These are phyloP conservation scores for Backusella liffmaniae DNA, from an alignment of 192 early-diverging fungal genomes.

Conservation along the genomic window DNA sequence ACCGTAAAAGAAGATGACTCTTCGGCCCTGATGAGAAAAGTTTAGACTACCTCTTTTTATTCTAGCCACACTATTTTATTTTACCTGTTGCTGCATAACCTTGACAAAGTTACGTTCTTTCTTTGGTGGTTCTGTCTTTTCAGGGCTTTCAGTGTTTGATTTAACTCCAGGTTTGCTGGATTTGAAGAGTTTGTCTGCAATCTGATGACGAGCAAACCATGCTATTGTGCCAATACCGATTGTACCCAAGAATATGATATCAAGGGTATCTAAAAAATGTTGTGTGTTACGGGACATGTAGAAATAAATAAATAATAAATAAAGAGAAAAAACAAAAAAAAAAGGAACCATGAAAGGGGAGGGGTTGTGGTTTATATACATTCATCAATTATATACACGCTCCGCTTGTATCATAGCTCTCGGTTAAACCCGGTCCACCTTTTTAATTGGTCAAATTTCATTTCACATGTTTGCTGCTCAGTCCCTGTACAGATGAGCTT, in stretches of 20 bases:
- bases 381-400: neutral
- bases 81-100: constrained; percentile 54
- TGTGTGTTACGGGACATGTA: constrained; percentile 24
- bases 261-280: constrained; percentile 44
- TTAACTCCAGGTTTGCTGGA: constrained; percentile 5
- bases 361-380: neutral
- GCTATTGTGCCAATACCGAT: constrained; percentile 38
- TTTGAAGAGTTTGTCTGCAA: constrained; percentile 21
- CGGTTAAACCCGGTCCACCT: neutral
- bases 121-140: constrained; percentile 33
- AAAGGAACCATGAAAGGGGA: neutral
- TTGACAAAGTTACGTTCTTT: constrained; percentile 52
- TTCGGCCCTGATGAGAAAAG: constrained; percentile 53
- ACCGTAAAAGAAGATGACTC: constrained; percentile 90
- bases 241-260: constrained; percentile 49
- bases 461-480: neutral
- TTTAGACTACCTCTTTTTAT: neutral
- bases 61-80: neutral
- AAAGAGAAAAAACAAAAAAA: constrained; percentile 13
- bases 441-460: neutral
- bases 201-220: constrained; percentile 32
- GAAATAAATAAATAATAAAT: constrained; percentile 2
- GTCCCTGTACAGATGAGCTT: neutral
- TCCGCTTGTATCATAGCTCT: neutral
- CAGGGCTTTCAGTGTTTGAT: constrained; percentile 30